phyloP scores from a whole-genome alignment of 2,329 filamentous ascomycete species.

The Neofusicoccum kwambonambiense region DNA sequence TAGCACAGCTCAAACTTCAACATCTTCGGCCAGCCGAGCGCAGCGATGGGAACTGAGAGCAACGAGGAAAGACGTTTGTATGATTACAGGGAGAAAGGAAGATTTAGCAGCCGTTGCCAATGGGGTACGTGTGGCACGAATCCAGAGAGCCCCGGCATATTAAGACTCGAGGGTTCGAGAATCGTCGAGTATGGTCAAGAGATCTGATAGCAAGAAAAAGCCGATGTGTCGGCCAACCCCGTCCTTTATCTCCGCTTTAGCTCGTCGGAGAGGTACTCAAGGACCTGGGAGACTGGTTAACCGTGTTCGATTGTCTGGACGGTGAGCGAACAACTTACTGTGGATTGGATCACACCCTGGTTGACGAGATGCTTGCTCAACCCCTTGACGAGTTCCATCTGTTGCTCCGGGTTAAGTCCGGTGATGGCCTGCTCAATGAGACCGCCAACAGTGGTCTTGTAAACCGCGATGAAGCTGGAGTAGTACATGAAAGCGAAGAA shows the following conservation, averaged over 20 bases:
- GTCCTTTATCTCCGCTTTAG: slow-evolving; percentile 15
- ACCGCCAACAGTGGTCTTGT: slow-evolving; percentile 79
- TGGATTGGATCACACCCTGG: slow-evolving; percentile 57
- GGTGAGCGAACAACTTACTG: slow-evolving; percentile 39
- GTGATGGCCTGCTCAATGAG: slow-evolving; percentile 91
- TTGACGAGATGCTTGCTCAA: slow-evolving; percentile 64
- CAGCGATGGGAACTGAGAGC: background rate
- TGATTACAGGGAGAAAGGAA: background rate
- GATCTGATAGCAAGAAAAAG: background rate
- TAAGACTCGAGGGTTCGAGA: background rate
- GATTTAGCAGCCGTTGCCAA: no score
- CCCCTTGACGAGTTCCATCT: slow-evolving; percentile 72
- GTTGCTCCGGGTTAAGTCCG: slow-evolving; percentile 82
- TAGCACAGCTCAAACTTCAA: background rate
- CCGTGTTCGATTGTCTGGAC: background rate
- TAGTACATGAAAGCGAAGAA: slow-evolving; percentile 99
- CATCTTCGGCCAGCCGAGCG: background rate
- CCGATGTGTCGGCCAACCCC: background rate
- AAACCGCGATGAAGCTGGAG: slow-evolving; percentile 89
- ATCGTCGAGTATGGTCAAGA: background rate
- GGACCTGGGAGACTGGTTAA: slow-evolving; percentile 15
- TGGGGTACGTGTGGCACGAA: no score
- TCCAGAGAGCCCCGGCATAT: background rate
- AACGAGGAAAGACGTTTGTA: background rate
- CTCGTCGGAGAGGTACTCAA: slow-evolving; percentile 19